Conservation (phyloP, 768 basidiomycete species). For the Trametes punicea region DNA sequence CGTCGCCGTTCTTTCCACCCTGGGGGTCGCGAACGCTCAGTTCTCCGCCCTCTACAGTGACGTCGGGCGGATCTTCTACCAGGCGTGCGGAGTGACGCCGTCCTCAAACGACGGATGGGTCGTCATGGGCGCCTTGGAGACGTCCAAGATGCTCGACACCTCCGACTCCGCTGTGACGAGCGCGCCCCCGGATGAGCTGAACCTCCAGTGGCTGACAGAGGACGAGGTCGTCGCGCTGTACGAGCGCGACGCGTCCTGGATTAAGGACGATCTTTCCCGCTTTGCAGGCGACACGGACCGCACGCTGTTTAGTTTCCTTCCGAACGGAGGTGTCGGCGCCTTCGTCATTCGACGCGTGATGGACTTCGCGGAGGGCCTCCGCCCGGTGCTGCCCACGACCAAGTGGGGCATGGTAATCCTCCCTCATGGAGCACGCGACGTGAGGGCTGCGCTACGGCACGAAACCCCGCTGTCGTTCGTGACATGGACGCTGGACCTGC, state of each 20-base stretch:
- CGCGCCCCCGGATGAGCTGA: not conserved
- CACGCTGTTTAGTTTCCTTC: slow-evolving; percentile 40
- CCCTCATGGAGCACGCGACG: not conserved
- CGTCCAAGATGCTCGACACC: slow-evolving; percentile 36
- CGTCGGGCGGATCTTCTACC: slow-evolving; percentile 47
- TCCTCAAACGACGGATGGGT: slow-evolving; percentile 42
- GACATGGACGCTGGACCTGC: slow-evolving; percentile 19
- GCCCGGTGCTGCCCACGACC: slow-evolving; percentile 8
- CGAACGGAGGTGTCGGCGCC: slow-evolving; percentile 46
- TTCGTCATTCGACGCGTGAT: slow-evolving; percentile 38
- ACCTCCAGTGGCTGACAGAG: slow-evolving; percentile 34
- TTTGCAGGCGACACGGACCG: slow-evolving; percentile 9
- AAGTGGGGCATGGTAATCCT: slow-evolving; percentile 32
- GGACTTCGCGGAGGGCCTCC: slow-evolving; percentile 21
- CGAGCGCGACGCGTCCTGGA: slow-evolving; percentile 37
- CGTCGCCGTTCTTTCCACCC: slow-evolving; percentile 21
- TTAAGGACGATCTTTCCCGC: slow-evolving; percentile 33
- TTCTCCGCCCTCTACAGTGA: slow-evolving; percentile 56
- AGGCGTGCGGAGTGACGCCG: slow-evolving; percentile 35
- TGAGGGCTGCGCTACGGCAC: not conserved
- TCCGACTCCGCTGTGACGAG: not conserved
- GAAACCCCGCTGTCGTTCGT: slow-evolving; percentile 5
- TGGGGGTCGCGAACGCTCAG: slow-evolving; percentile 35
- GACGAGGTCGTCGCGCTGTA: slow-evolving; percentile 37
- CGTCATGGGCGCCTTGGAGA: slow-evolving; percentile 34